These are phyloP conservation scores for Phytopythium cucurbitacearum DNA, from an alignment of 352 stramenopile species.

Conservation along the genomic window DNA sequence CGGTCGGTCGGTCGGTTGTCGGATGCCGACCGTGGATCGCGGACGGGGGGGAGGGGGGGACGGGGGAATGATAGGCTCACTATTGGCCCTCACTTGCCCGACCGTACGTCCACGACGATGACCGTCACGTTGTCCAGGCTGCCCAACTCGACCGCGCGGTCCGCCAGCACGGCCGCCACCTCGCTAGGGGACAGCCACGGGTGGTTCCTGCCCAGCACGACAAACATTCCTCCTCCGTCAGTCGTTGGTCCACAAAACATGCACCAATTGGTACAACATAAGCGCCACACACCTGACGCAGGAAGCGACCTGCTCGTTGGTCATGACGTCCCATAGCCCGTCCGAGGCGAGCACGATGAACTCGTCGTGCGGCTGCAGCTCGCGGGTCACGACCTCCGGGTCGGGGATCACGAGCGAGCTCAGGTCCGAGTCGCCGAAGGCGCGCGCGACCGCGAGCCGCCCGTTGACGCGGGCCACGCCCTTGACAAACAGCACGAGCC, in stretches of 20 bases:
- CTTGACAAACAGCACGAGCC: conserved; percentile 72
- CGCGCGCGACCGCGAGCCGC: conserved; percentile 53
- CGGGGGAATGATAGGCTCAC: too few relatives aligned
- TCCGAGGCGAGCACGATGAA: conserved; percentile 77
- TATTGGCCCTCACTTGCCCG: background rate
- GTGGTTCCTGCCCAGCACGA: conserved; percentile 32
- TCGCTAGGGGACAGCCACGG: conserved; percentile 59
- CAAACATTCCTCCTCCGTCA: conserved; percentile 1
- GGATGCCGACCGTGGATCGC: background rate
- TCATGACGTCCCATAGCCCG: conserved; percentile 70
- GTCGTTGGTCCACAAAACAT: background rate
- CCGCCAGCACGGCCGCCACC: conserved; percentile 52
- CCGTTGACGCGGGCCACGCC: conserved; percentile 72
- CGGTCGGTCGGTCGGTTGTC: background rate
- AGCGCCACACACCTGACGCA: conserved; percentile 40
- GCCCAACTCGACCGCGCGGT: conserved; percentile 62
- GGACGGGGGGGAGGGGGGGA: too few relatives aligned
- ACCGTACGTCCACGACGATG: conserved; percentile 61
- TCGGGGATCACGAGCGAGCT: conserved; percentile 55
- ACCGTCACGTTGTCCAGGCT: conserved; percentile 80
- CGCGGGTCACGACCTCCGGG: conserved; percentile 52
- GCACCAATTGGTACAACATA: conserved; percentile 4
- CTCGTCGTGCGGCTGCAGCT: conserved; percentile 51
- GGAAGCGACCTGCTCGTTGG: conserved; percentile 58
- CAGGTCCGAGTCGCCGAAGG: conserved; percentile 68